These are phyloP conservation scores for Saccharomycopsis fodiens DNA, from an alignment of 805 yeast species.

Conservation along the genomic window DNA sequence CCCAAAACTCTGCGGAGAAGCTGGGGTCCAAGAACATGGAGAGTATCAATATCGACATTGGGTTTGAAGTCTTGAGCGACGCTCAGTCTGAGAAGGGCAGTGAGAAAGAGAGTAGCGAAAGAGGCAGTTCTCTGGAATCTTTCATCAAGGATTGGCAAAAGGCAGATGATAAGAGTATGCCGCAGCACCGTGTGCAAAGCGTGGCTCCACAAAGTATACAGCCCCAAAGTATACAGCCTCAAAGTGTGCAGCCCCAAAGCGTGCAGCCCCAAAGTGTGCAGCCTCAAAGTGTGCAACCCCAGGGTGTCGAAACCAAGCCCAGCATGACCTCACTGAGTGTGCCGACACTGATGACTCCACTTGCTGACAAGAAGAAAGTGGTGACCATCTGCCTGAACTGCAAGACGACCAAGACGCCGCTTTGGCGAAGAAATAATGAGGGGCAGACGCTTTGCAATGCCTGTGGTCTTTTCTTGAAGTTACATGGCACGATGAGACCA, in stretches of 20 bases:
- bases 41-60: constrained; percentile 11
- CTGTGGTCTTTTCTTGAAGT: constrained; percentile 51
- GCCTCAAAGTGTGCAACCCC: background rate
- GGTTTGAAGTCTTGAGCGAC: constrained; percentile 13
- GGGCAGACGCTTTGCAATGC: constrained; percentile 61
- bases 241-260: too few species aligned
- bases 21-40: constrained; percentile 1
- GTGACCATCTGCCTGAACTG: constrained; percentile 47
- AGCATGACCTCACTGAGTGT: background rate
- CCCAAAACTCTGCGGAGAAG: background rate
- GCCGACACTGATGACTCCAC: too few species aligned
- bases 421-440: constrained; percentile 53
- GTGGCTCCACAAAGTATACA: too few species aligned
- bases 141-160: too few species aligned
- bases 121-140: too few species aligned
- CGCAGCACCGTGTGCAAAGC: too few species aligned
- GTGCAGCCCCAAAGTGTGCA: too few species aligned
- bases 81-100: background rate
- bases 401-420: constrained; percentile 51
- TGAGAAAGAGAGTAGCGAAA: too few species aligned
- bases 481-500: constrained; percentile 58
- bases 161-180: too few species aligned
- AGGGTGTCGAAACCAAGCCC: background rate
- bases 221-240: too few species aligned
- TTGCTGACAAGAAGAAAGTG: constrained; percentile 12